Evolutionary conservation across 768 basidiomycete species (phyloP), one percentile per base, ranked within the genome.

Genomic region (Calocera viscosa): DNA sequence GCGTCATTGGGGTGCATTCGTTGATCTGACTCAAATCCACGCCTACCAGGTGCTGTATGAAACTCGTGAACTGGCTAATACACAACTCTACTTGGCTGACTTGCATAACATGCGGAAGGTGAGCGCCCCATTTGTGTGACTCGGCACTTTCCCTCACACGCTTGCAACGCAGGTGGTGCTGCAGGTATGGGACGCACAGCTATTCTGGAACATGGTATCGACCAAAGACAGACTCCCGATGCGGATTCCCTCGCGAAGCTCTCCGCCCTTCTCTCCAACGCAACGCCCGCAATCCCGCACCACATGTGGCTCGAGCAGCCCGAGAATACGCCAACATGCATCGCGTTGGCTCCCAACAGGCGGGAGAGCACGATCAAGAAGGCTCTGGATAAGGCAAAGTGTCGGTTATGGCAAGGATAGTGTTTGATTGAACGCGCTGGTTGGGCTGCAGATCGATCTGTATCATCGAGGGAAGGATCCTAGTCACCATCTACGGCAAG

Each of bases 251-350:
- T 80, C 7, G 69, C 70, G 38, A 76, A 73, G 39, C 76, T 80
- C 28, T 72, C 75, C 26, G 53, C 68, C 14, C 64, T 75, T 1
- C 76, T 80, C 30, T 71, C 70, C 0, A 64, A 65, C 1, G 63
- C 69, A 33, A 69, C 74, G 0, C 73, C 73, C 0, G 74, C 77
- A 22, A 72, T 79, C 64, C 74, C 74, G 7, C 75, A 81, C 65
- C 75, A 80, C 66, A 70, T 79, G 12, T 81, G 80, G 80, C 73
- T 74, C 30, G 80, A 81, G 67, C 79, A 80, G 65, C 80, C 80
- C 0, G 80, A 81, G 72, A 74, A 78, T 66, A 66, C 74, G 1
- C 76, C 80, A 2, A 78, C 80, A 2, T 81, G 79, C 69, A 68
- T 81, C 41, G 80, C 80, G n/a, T 70, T 81, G 2, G 77, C 77